Conservation (phyloP, 257 asterid species). For the Striga asiatica region DNA sequence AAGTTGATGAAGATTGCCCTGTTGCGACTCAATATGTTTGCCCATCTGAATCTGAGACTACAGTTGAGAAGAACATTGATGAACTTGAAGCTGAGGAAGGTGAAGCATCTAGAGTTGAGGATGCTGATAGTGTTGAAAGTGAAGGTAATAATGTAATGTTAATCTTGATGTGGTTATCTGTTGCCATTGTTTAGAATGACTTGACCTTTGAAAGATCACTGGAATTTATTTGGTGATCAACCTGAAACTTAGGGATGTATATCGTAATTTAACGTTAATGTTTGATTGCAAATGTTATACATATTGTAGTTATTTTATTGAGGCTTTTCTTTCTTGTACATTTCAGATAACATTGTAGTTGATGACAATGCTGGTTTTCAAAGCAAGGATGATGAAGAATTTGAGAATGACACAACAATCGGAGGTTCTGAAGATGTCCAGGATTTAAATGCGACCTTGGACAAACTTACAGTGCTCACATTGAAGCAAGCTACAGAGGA, state of each 20-base stretch:
- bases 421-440: not conserved
- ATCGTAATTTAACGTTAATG: not conserved
- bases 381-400: conserved; percentile 10
- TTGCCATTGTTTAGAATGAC: not conserved
- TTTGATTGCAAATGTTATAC: too few relatives aligned
- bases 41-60: not conserved
- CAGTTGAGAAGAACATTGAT: not conserved
- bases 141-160: too few relatives aligned
- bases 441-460: not conserved
- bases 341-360: conserved; percentile 6
- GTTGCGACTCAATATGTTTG: too few relatives aligned
- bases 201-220: not conserved
- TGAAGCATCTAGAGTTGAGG: not conserved
- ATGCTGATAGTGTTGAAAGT: conserved; percentile 2
- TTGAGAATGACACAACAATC: not conserved
- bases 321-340: not conserved
- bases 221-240: not conserved
- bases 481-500: conserved; percentile 1
- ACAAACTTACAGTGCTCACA: not conserved
- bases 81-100: not conserved
- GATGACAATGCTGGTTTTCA: conserved; percentile 1
- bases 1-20: too few relatives aligned
- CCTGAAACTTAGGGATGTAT: not conserved
- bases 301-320: not conserved
- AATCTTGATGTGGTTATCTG: too few relatives aligned